phyloP scores from a whole-genome alignment of 805 yeast species.

The Hyphopichia homilentoma region DNA sequence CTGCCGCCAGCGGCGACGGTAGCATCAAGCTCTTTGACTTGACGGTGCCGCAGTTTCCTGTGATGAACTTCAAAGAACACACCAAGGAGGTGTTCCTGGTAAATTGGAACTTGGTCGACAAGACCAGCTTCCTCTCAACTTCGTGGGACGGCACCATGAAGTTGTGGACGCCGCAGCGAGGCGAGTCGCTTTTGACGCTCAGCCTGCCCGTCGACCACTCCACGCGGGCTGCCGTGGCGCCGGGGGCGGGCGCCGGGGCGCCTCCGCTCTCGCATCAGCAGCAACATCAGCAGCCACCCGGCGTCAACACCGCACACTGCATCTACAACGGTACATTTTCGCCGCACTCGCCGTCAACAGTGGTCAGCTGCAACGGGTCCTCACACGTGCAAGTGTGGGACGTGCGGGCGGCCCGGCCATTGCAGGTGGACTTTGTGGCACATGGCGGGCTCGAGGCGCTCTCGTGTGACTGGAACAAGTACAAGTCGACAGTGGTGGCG shows the following conservation, averaged over 20 bases:
- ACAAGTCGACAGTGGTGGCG: constrained; percentile 73
- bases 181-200: constrained; percentile 55
- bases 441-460: constrained; percentile 81
- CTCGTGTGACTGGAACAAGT: constrained; percentile 87
- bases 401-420: constrained; percentile 60
- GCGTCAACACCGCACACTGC: constrained; percentile 47
- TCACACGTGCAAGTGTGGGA: constrained; percentile 83
- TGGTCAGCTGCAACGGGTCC: constrained; percentile 71
- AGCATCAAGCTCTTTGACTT: constrained; percentile 77
- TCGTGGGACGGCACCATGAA: constrained; percentile 93
- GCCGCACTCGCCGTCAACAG: constrained; percentile 73
- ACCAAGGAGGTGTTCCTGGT: constrained; percentile 68
- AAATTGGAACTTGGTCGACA: constrained; percentile 70
- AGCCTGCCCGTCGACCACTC: constrained; percentile 26
- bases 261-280: constrained; percentile 31
- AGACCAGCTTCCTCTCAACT: constrained; percentile 65
- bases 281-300: constrained; percentile 26
- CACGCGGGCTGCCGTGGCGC: constrained; percentile 23
- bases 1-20: constrained; percentile 89
- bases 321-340: constrained; percentile 78
- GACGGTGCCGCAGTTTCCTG: constrained; percentile 63
- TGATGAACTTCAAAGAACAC: constrained; percentile 76
- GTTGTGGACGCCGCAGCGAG: constrained; percentile 67
- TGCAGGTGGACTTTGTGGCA: constrained; percentile 58
- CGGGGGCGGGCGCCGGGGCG: constrained; percentile 18